Evolutionary conservation across 2,329 filamentous ascomycete genomes (phyloP).

Genomic region (Venturia pyrina): DNA sequence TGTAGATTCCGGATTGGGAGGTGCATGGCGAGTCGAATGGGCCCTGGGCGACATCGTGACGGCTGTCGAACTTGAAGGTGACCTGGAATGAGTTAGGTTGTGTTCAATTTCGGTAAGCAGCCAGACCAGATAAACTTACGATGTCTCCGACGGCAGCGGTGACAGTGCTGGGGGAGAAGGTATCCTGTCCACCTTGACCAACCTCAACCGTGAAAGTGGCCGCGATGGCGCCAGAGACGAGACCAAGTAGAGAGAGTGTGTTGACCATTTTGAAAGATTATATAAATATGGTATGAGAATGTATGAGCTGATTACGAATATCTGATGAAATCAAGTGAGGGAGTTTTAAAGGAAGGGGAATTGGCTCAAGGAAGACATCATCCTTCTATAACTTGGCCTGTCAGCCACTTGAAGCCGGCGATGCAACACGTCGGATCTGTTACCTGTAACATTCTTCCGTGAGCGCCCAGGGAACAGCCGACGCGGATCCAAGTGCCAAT

Average conservation of each 20-base stretch:
- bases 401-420: not conserved
- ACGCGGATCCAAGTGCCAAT: slow-evolving; percentile 2
- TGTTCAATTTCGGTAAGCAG: too few species aligned
- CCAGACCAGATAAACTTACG: not conserved
- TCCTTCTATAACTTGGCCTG: not conserved
- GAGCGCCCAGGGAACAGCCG: not conserved
- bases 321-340: slow-evolving; percentile 1
- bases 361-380: not conserved
- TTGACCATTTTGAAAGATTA: slow-evolving; percentile 1
- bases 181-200: slow-evolving; percentile 5
- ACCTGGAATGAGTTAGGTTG: not conserved
- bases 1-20: not conserved
- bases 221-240: slow-evolving; percentile 6
- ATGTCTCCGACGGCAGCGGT: slow-evolving; percentile 10
- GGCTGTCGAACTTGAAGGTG: slow-evolving; percentile 11
- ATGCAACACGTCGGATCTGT: not conserved
- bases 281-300: not conserved
- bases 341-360: not conserved
- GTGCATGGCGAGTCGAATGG: slow-evolving; percentile 10
- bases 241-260: not conserved
- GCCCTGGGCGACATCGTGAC: slow-evolving; percentile 8
- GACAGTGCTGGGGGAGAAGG: slow-evolving; percentile 11
- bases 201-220: slow-evolving; percentile 10
- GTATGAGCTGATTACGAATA: not conserved
- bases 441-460: too few species aligned